These are phyloP conservation scores for Scheffersomyces lignicola DNA, from an alignment of 1,139 yeast species.

Conservation along the genomic window DNA sequence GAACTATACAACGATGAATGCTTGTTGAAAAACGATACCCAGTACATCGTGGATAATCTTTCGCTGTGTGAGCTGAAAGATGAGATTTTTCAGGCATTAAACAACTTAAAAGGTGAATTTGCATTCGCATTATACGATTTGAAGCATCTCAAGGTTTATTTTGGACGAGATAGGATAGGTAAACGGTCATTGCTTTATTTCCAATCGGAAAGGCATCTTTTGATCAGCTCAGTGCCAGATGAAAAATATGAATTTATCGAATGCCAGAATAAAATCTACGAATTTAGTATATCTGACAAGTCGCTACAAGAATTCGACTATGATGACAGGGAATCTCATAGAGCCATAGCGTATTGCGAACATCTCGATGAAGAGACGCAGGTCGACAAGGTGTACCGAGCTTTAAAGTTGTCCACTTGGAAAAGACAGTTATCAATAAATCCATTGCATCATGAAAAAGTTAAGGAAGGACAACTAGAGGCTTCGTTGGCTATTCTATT, in stretches of 20 bases:
- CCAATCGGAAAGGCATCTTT: conserved; percentile 27
- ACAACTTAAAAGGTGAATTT: conserved; percentile 74
- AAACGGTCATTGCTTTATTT: conserved; percentile 68
- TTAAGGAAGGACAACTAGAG: conserved; percentile 24
- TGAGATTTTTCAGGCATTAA: conserved; percentile 32
- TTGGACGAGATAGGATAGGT: conserved; percentile 85
- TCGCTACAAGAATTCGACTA: conserved; percentile 7
- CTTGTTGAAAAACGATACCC: conserved; percentile 35
- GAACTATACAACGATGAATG: conserved; percentile 72
- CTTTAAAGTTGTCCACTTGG: conserved; percentile 41
- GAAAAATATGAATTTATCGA: conserved; percentile 39
- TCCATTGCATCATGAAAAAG: conserved; percentile 43
- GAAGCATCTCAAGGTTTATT: conserved; percentile 46
- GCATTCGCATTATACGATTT: conserved; percentile 59
- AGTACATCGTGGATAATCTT: conserved; percentile 24
- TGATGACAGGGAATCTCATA: neutral
- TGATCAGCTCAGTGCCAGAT: conserved; percentile 49
- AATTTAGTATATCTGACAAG: conserved; percentile 27
- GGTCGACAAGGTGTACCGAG: conserved; percentile 18
- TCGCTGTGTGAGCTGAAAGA: conserved; percentile 19
- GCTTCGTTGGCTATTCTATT: conserved; percentile 61
- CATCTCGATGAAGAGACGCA: conserved; percentile 3
- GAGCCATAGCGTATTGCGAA: neutral
- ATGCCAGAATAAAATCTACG: conserved; percentile 55
- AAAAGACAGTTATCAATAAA: conserved; percentile 58